Conservation (phyloP, 2,329 filamentous ascomycete species). For the Sporothrix mexicana region DNA sequence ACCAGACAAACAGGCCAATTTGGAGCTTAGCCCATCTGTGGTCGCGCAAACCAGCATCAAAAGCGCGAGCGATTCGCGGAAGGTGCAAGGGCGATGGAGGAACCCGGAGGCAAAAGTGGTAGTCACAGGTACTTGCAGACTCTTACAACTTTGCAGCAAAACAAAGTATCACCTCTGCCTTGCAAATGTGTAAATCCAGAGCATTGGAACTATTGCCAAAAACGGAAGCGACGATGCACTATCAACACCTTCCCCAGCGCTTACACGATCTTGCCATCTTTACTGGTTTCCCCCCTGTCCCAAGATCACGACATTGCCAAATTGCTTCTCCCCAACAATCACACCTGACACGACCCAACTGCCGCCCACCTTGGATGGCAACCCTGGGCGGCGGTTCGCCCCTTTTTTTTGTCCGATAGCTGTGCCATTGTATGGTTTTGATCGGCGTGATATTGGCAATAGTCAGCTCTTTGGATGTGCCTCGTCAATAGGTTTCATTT, state of each 20-base stretch:
- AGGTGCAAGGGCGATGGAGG: constrained; percentile 13
- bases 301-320: constrained; percentile 3
- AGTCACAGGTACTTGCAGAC: neutral
- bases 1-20: neutral
- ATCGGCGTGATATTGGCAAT: constrained; percentile 28
- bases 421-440: neutral
- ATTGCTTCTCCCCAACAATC: neutral
- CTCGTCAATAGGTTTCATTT: constrained; percentile 3
- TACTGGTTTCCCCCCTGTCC: neutral
- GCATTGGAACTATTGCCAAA: neutral
- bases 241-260: constrained; percentile 1
- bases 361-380: neutral
- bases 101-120: neutral
- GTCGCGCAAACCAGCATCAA: neutral
- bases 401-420: constrained; percentile 4
- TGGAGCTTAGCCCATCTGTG: constrained; percentile 11
- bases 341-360: constrained; percentile 12
- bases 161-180: neutral
- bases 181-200: neutral
- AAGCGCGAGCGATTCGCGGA: constrained; percentile 13
- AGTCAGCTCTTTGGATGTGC: neutral
- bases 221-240: constrained; percentile 17
- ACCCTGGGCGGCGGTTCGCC: constrained; percentile 1
- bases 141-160: neutral
- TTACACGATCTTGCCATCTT: constrained; percentile 1